Evolutionary conservation across 2,329 filamentous ascomycete species (phyloP), one percentile per base, ranked within the genome.

Genomic region (Bipolaris oryzae): DNA sequence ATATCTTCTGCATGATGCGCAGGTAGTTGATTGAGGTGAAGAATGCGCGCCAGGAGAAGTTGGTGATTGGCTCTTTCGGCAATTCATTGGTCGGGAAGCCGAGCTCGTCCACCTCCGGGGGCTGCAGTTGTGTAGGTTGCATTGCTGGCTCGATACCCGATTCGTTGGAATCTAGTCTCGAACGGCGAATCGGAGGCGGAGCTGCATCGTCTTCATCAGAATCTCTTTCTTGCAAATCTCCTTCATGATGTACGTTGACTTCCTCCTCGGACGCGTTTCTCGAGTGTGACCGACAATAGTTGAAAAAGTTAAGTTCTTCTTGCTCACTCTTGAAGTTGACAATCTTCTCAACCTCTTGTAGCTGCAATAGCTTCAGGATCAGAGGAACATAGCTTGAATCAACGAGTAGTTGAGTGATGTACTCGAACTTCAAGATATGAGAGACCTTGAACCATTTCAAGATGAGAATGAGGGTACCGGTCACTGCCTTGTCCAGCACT

Each of bases 391-490:
- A 99, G 74, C 96, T 98, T 3, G 92, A 95, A 76, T 99, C 95
- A 25, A 99, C 84, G 10, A 99, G 81, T 2, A 99, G 84, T 72
- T 99, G 95, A 0, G 92, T 94, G 70, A 99, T 80, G 70, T 97
- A 98, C 77, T 99, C 95, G 66, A 95, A 97, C 73, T 97, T 96
- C 63, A 99, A 81, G 25, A 98, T 85, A 73, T 99, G 95, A 55
- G 92, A 97, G 51, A 96, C 81, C 74, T 96, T 96, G 68, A 98
- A 89, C 95, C 95, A 99, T 77, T 98, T 99, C 58, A 98, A 74
- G 42, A 98, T 78, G n/a, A 96, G 80, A 25, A 99, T 80, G 25
- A 99, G 79, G 53, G 92, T 89, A 1, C 90, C 93, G n/a, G 92
- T 95, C 20, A 96, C 89, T 0, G 94, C 94, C 76, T 98, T 98